Base-by-base conservation (phyloP, 2,329 filamentous ascomycete genomes). In the Monosporascus sp. region DNA sequence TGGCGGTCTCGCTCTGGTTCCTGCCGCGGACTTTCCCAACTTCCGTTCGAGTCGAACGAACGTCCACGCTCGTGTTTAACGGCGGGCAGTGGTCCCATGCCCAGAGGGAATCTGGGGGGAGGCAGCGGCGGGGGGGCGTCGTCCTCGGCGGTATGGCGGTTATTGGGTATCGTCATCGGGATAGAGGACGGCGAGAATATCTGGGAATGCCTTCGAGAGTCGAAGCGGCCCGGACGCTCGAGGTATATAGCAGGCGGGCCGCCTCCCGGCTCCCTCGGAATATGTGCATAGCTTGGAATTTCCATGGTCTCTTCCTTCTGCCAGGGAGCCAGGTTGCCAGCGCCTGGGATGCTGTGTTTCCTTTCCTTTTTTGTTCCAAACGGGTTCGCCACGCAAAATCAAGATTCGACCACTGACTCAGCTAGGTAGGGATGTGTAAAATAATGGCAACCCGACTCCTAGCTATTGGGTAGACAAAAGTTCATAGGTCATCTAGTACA, bases 151-250 rank as follows among this genome's bases (percentile, higher is more conserved):
- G 59, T 60, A 48, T 65, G 62, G 44, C 59, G 63, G 18, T 54
- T 57, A 48, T 65, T 68, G 20, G 65, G 65, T 60, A 72, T 72
- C 24, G 67, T 63, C 68, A 71, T 70, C 2, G 70, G 69, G 37
- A 66, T 65, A 9, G 70, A 70, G 37, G 65, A 57, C 9, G 66
- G 61, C 17, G 68, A 66, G 55, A 65, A 65, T 50, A 56, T 59
- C n/a, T 66, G 64, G 4, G 50, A 38, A 31, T 56, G 64, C 44
- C 58, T 54, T 47, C 54, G 61, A 24, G 60, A 52, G 43, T 65
- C 59, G 44, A 63, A 62, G 22, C 57, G 60, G 44, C 56, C 58
- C 37, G 63, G 60, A 24, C 55, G 55, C 51, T 67, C 55, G 22
- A 66, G 63, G 60, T 63, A 64, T 60, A 66, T 67, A 55, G 64